Base-by-base conservation (phyloP, 108 stramenopile species). In the Phaeodactylum tricornutum region DNA sequence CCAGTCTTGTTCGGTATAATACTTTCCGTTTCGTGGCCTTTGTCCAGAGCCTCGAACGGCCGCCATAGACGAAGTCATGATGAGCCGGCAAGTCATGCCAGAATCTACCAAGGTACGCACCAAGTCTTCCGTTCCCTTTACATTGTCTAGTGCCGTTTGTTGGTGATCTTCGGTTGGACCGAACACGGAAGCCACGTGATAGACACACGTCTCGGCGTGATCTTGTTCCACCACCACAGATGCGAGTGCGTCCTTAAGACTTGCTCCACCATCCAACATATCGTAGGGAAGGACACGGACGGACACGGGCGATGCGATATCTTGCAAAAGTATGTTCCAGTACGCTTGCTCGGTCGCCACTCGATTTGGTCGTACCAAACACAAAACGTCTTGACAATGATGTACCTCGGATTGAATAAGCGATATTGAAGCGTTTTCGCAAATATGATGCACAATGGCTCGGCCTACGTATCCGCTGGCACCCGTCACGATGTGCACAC, bases 1-100 rank as follows among this genome's bases (percentile, higher is more conserved):
- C 87, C 87, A 89, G 63, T 89, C 87, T 20, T 67, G 37, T 37
- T 79, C 17, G 1, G 87, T 89, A 50, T 89, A 89, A 33, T 31
- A 80, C 46, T 74, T 50, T 9, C 59, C 65, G 50, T 89, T 89
- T 29, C 54, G 39, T 4, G 87, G 87, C 0, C 51, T 36, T 59
- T 89, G 87, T 23, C 83, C 79, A 17, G 82, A 71, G 16, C 72
- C 87, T 41, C 87, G 50, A 8, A 89, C 87, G 3, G 80, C 83
- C 35, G 83, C 87, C 87, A 89, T 89, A 48, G 78, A 80, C 20
- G 82, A 84, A 22, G 83, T 89, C 33, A 89, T 30, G 5, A 89
- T 64, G 24, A 89, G 43, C 25, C 71, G 53, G 11, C 61, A 52
- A 27, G 37, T 36, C 2, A 21, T 32, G 22, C 47, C 14, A 36